Evolutionary conservation across 2,329 filamentous ascomycete species (phyloP), one percentile per base, ranked within the genome.

Genomic region (Polychaeton citri): DNA sequence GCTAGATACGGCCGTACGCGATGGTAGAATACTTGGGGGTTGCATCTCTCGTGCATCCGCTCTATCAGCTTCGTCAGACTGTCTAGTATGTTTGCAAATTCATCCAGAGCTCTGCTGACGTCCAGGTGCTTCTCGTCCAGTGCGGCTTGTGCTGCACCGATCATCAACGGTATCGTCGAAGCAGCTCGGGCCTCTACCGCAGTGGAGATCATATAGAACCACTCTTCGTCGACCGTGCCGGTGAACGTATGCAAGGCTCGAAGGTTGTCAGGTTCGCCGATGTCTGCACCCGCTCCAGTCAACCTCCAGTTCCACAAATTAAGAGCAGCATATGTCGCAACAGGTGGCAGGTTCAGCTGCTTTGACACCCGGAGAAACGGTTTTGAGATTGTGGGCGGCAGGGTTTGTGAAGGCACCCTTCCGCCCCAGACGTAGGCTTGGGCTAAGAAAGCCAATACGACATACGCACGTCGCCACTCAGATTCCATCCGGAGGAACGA

Each of bases 341-440:
- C 86, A 1, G 88, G 84, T 4, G 83, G 86, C 17, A 96, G 68
- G 52, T 95, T 83, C 19, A 96, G 72, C 40, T 45, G 45, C 21
- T 73, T 65, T 44, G 83, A 86, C 31, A 92, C 71, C 44, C 78
- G 64, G 20, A 94, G 68, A 43, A 95, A 72, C 1, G 90, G 88
- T 19, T 86, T 72, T 4, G 88, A 82, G 42, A 98, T 76, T 40
- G 83, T 67, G 18, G 81, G 76, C 32, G 90, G 88, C 34, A 98
- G 64, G 50, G 61, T 64, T 68, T 76, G 19, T 41, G 71, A 68
- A 2, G 86, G 80, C 34, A 65, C 68, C 18, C 81, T 72, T 17
- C 81, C 83, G 39, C 84, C 83, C 87, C 87, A 96, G 10, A 95
- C 75, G 55, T 93, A 92, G 7, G 74, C 79, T 57, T 96, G 85